Conservation (phyloP, 2,329 filamentous ascomycete species). For the Fusarium sp. region DNA sequence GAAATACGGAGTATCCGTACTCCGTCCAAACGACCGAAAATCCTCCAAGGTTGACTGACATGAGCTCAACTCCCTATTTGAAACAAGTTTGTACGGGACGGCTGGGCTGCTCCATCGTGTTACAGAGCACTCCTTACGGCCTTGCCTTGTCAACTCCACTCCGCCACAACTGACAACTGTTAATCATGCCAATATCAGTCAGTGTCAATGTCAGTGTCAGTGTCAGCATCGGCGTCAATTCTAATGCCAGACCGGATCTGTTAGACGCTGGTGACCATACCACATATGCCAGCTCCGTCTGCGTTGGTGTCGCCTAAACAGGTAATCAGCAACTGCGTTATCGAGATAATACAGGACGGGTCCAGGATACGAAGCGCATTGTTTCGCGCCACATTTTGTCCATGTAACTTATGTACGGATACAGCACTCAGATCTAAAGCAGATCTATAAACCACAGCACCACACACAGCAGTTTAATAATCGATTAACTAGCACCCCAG, state of each 20-base stretch:
- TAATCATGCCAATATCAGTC: constrained; percentile 9
- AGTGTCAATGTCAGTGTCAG: constrained; percentile 10
- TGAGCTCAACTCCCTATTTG: constrained; percentile 7
- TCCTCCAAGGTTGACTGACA: constrained; percentile 22
- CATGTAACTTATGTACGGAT: background rate
- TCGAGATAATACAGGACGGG: constrained; percentile 30
- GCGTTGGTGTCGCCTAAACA: constrained; percentile 14
- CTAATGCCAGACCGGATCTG: background rate
- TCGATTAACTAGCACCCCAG: constrained; percentile 15
- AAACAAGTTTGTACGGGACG: constrained; percentile 24
- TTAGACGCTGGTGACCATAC: too few relatives aligned
- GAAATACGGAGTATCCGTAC: background rate
- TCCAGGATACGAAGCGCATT: constrained; percentile 27
- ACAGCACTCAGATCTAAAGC: constrained; percentile 24
- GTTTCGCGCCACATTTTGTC: constrained; percentile 33
- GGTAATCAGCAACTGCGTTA: constrained; percentile 26
- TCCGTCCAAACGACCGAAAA: background rate
- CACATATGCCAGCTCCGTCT: constrained; percentile 4
- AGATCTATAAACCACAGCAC: constrained; percentile 26
- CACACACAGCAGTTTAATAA: constrained; percentile 11
- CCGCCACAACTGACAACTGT: constrained; percentile 45
- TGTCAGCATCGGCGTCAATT: background rate
- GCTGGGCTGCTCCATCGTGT: background rate
- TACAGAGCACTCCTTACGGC: too few relatives aligned
- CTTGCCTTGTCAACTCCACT: constrained; percentile 10